phyloP scores from a whole-genome alignment of 208 protist species.

The Leishmania mexicana region DNA sequence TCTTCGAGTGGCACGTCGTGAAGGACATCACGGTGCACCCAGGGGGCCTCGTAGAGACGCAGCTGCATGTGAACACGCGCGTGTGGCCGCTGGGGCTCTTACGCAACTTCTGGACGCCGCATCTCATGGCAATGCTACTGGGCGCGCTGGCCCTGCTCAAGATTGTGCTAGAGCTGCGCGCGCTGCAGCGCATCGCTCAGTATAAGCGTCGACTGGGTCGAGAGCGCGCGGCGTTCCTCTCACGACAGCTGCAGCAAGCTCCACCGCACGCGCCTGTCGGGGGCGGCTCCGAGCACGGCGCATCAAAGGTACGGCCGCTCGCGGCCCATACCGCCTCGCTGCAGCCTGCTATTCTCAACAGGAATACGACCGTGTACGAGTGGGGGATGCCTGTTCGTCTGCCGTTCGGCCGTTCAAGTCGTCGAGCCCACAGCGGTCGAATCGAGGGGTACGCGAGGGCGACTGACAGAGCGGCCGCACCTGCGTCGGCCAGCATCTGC shows the following conservation, averaged over 20 bases:
- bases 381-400: constrained; percentile 20
- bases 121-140: constrained; percentile 30
- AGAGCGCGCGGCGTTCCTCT: constrained; percentile 14
- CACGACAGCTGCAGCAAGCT: neutral
- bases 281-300: neutral
- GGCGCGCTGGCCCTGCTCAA: constrained; percentile 33
- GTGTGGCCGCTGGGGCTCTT: constrained; percentile 21
- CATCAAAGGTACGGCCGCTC: neutral
- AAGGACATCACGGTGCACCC: constrained; percentile 45
- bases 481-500: neutral
- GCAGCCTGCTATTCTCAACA: neutral
- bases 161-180: constrained; percentile 34
- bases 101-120: constrained; percentile 13
- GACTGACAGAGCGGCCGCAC: neutral
- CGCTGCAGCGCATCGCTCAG: constrained; percentile 35
- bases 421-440: neutral
- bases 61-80: constrained; percentile 37
- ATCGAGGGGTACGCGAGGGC: neutral
- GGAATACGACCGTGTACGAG: constrained; percentile 14
- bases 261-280: neutral
- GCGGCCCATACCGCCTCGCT: neutral
- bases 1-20: constrained; percentile 47
- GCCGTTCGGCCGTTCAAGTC: neutral
- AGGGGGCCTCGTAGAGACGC: constrained; percentile 50
- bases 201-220: constrained; percentile 12